Percentiles rank a stretch among this genome's conserved stretches.
These are phyloP conservation scores for Wickerhamomyces strasburgensis DNA, from an alignment of 805 yeast genomes.

Conservation along the genomic window DNA sequence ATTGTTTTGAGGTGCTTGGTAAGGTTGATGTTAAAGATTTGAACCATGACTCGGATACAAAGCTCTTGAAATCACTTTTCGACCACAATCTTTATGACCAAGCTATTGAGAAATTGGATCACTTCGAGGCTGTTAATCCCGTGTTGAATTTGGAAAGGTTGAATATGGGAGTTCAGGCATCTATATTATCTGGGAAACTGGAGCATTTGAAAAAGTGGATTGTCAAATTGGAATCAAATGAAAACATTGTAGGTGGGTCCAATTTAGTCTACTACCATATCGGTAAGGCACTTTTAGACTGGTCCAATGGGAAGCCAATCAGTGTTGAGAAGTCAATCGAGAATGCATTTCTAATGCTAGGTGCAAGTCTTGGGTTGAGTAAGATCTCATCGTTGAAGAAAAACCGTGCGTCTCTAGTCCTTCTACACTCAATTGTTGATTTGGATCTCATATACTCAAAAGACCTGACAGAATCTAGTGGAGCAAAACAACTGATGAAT, in stretches of 20 bases:
- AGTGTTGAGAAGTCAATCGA: conserved; percentile 38
- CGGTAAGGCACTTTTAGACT: conserved; percentile 55
- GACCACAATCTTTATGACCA: conserved; percentile 75
- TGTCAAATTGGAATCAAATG: conserved; percentile 39
- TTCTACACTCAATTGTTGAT: conserved; percentile 60
- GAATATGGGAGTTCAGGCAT: conserved; percentile 67
- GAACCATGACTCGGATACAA: conserved; percentile 34
- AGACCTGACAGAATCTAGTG: conserved; percentile 1
- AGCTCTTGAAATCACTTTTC: conserved; percentile 63
- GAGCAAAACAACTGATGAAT: conserved; percentile 15
- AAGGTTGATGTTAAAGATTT: conserved; percentile 29
- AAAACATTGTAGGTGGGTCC: conserved; percentile 44
- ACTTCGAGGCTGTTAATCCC: conserved; percentile 5
- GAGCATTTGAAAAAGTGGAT: conserved; percentile 55
- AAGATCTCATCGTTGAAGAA: conserved; percentile 48
- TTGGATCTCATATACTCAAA: conserved; percentile 28
- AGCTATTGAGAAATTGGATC: conserved; percentile 19
- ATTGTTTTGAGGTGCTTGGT: conserved; percentile 70
- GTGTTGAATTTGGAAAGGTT: conserved; percentile 23
- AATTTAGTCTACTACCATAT: conserved; percentile 54
- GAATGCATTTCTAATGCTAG: conserved; percentile 53
- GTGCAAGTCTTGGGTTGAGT: conserved; percentile 48
- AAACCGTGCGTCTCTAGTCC: conserved; percentile 41
- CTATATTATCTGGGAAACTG: conserved; percentile 59
- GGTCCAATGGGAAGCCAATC: conserved; percentile 30